Base-by-base conservation (phyloP, 768 basidiomycete species). In the Clitopilus hobsonii region DNA sequence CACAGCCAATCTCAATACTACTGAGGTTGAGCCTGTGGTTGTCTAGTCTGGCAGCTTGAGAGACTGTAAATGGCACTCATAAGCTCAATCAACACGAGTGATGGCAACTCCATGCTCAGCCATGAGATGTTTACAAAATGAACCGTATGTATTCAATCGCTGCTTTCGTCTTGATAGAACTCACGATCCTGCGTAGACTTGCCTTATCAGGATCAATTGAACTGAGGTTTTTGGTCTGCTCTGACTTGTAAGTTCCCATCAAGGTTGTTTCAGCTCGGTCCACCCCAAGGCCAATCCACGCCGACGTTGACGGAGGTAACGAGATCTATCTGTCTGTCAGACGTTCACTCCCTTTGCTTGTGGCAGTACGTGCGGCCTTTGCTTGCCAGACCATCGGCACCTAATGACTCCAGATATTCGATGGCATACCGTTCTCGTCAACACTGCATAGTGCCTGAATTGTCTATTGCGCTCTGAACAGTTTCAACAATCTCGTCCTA, bases 181-280 rank as follows among this genome's bases (percentile, higher is more conserved):
- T 45, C 10, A 45, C 41, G 41, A 45, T 18, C 41, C 41, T 45
- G 22, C 32, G 32, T 36, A 20, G 6, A 45, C 22, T 45, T 45
- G 18, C 41, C 41, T 18, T 45, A 45, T 45, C 41, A 45, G 18
- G 41, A 20, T 45, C 41, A 45, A 45, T 45, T 45, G 41, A 45
- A 20, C 8, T 45, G 41, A 45, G 32, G 32, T 14, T 36, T 36
- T 4, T 36, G 32, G 13, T 11, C 32, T 36, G 7, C 29, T 41
- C 38, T 49, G 7, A 22, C 11, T 49, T 50, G 49, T 11, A 11
- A 23, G 28, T 23, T 50, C n/a, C 25, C 45, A 55, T 55, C 28
- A 29, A 13, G 27, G 58, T 54, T 56, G 62, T 63, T 63, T 63
- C 60, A 59, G 54, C 58, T 54, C 38, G 53, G n/a, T n/a, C 53